These are phyloP conservation scores for Hanseniaspora lachancei DNA, from an alignment of 805 yeast genomes.

Conservation along the genomic window DNA sequence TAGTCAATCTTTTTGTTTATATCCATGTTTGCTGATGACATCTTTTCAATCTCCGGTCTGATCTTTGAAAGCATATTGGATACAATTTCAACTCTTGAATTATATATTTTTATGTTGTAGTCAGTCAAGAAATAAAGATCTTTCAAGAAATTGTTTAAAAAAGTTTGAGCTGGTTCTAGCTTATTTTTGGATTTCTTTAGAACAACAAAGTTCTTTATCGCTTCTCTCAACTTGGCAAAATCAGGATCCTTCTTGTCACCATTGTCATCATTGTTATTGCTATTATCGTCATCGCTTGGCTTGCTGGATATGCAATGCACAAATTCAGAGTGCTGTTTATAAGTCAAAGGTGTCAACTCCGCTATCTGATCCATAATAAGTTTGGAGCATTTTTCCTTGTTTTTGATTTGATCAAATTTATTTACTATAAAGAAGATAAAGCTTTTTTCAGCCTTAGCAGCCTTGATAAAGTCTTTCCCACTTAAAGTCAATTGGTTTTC, in stretches of 20 bases:
- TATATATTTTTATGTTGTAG: constrained; percentile 46
- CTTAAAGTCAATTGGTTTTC: constrained; percentile 91
- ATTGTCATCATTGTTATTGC: constrained; percentile 23
- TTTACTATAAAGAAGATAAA: constrained; percentile 89
- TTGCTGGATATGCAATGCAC: constrained; percentile 80
- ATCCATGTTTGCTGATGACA: constrained; percentile 38
- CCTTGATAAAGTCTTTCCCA: constrained; percentile 82
- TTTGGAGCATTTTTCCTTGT: constrained; percentile 64
- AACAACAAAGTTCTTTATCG: constrained; percentile 70
- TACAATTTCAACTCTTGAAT: constrained; percentile 37
- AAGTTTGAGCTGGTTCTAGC: constrained; percentile 85
- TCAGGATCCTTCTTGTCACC: constrained; percentile 38
- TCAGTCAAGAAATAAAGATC: constrained; percentile 53
- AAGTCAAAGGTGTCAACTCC: constrained; percentile 76
- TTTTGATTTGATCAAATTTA: constrained; percentile 72
- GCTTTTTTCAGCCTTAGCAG: constrained; percentile 83
- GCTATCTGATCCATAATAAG: constrained; percentile 77
- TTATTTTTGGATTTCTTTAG: constrained; percentile 85
- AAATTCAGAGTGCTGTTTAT: constrained; percentile 76
- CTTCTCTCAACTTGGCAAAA: constrained; percentile 73
- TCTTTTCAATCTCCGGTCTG: constrained; percentile 49
- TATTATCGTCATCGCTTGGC: constrained; percentile 28
- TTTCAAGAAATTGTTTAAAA: constrained; percentile 49
- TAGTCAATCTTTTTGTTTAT: constrained; percentile 48
- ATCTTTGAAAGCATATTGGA: constrained; percentile 40